phyloP scores from a whole-genome alignment of 2,329 filamentous ascomycete genomes.

The Phialophora verrucosa region DNA sequence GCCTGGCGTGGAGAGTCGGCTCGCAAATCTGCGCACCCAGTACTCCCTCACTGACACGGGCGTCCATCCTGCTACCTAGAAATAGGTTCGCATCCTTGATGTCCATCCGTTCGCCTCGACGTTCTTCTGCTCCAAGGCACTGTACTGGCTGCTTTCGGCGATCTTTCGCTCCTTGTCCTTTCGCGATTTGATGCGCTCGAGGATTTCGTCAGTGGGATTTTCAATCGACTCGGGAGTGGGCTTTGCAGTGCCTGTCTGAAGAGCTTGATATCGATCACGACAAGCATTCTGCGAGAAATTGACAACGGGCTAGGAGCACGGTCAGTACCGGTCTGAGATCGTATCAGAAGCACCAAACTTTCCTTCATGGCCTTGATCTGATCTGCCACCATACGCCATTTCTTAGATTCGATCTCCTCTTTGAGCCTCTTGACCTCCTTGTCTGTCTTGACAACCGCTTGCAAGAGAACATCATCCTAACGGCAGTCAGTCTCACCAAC shows the following conservation, averaged over 20 bases:
- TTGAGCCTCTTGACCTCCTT: conserved; percentile 51
- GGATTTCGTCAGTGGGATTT: conserved; percentile 35
- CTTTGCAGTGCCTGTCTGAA: conserved; percentile 52
- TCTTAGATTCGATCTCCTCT: conserved; percentile 49
- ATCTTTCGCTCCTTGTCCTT: conserved; percentile 34
- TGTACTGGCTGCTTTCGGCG: conserved; percentile 20
- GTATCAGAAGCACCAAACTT: conserved; percentile 9
- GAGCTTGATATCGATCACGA: conserved; percentile 49
- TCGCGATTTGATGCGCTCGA: conserved; percentile 37
- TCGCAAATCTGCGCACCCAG: neutral
- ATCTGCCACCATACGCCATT: conserved; percentile 53
- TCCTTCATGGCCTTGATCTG: conserved; percentile 49
- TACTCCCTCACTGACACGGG: neutral
- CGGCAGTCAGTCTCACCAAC: conserved; percentile 18
- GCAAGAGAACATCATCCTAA: conserved; percentile 53
- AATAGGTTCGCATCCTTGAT: conserved; percentile 32
- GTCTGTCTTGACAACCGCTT: conserved; percentile 50
- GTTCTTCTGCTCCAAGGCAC: conserved; percentile 27
- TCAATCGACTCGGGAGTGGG: conserved; percentile 49
- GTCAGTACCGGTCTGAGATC: neutral
- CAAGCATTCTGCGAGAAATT: conserved; percentile 57
- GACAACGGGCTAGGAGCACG: conserved; percentile 40
- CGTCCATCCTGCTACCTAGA: conserved; percentile 15
- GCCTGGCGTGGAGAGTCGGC: conserved; percentile 4
- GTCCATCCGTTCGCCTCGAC: conserved; percentile 37